Base-by-base conservation (phyloP, 148 eudicot genomes). In the Rhododendron kiyosumense region DNA sequence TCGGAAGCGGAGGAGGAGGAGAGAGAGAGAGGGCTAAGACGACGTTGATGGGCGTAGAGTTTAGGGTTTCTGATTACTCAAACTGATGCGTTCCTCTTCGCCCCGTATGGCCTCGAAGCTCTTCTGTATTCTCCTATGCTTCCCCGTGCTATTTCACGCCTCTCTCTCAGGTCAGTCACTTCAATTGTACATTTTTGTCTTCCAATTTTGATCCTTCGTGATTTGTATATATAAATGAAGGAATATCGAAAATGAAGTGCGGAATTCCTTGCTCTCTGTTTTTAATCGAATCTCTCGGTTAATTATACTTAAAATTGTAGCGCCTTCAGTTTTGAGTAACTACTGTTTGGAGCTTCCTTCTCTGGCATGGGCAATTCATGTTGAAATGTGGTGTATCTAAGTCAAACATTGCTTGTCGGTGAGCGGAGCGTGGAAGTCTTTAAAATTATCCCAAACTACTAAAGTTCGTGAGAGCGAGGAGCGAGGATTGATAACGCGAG, bases 121-220 rank as follows among this genome's bases (percentile, higher is more conserved):
- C 36, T 82, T 84, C 15, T 85, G 15, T 57, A 41, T 88, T 65
- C 88, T 94, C 81, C 80, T 88, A 61, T 92, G 88, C 84, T 88
- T 91, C 84, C 32, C 89, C 87, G 82, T 88, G 9, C 88, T 76
- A 15, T 57, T 94, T 63, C 74, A 45, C 85, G 71, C 84, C 83
- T 90, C 90, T 83, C 87, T 89, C 77, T 85, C 95, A 7, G 95
- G 96, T 93, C 32, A 84, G 91, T 88, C 41, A 22, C 2, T 73
- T 69, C 20, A 13, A 34, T 83, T 83, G 18, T 52, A 75, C 43
- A 49, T 81, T 67, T 34, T 59, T 20, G 17, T 83, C 45, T 78
- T 4, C 45, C 84, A 49, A 22, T 63, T 82, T 52, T 59, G 32
- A 22, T 63, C 52, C 30, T 65, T 45, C 8, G 13, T 82, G 11